Conservation (phyloP, 2,329 filamentous ascomycete genomes). For the Alternaria gaisen region DNA sequence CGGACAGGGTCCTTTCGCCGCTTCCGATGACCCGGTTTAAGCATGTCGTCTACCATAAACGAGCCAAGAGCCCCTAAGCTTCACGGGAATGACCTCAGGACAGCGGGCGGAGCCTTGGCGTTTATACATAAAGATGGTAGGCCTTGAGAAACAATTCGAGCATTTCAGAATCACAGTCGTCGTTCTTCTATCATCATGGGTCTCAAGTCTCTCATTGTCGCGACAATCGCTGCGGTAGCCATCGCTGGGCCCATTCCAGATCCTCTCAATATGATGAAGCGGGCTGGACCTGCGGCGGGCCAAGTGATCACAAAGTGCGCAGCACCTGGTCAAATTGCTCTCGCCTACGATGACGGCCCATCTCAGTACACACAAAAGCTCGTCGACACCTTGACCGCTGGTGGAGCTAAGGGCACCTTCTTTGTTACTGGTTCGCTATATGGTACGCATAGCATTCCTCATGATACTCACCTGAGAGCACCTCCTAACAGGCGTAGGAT, state of each 20-base stretch:
- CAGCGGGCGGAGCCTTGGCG: slow-evolving; percentile 4
- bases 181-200: slow-evolving; percentile 27
- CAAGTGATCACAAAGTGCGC: slow-evolving; percentile 43
- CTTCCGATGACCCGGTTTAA: slow-evolving; percentile 29
- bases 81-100: slow-evolving; percentile 11
- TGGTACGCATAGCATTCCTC: slow-evolving; percentile 13
- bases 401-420: slow-evolving; percentile 48
- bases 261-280: slow-evolving; percentile 39
- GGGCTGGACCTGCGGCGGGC: slow-evolving; percentile 39
- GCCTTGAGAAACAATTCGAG: neutral
- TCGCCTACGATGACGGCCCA: slow-evolving; percentile 50
- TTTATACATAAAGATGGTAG: slow-evolving; percentile 27
- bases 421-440: slow-evolving; percentile 46
- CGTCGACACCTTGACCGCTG: slow-evolving; percentile 41
- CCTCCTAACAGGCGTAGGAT: slow-evolving; percentile 14
- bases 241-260: slow-evolving; percentile 36
- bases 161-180: neutral
- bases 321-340: slow-evolving; percentile 40
- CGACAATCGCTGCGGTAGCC: slow-evolving; percentile 30
- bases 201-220: slow-evolving; percentile 33
- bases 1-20: slow-evolving; percentile 9
- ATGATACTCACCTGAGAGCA: neutral
- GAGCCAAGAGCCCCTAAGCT: slow-evolving; percentile 40
- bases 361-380: slow-evolving; percentile 48
- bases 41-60: slow-evolving; percentile 36